phyloP scores from a whole-genome alignment of 2,329 filamentous ascomycete species.

The Fusarium coffeatum region DNA sequence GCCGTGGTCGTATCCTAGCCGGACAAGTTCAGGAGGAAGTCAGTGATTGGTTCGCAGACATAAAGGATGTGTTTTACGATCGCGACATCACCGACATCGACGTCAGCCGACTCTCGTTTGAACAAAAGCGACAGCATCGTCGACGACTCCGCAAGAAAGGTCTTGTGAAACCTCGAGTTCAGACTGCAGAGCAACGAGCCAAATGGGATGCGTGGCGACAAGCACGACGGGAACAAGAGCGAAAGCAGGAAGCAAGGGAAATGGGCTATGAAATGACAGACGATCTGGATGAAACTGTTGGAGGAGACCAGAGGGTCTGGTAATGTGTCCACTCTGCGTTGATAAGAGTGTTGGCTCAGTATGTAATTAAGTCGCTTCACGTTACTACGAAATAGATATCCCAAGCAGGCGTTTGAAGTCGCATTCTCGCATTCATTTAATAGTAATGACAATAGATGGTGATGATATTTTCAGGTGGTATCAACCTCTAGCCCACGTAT shows the following conservation, averaged over 20 bases:
- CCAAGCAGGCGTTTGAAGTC: constrained; percentile 33
- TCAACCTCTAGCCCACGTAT: constrained; percentile 38
- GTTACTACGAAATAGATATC: constrained; percentile 36
- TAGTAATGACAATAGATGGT: constrained; percentile 34
- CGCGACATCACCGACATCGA: constrained; percentile 60
- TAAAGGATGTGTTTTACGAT: constrained; percentile 59
- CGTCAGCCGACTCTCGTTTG: constrained; percentile 57
- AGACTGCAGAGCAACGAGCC: constrained; percentile 55
- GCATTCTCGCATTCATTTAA: constrained; percentile 14
- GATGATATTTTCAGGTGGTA: constrained; percentile 40
- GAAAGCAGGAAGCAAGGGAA: constrained; percentile 54
- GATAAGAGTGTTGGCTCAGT: constrained; percentile 3
- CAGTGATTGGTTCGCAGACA: constrained; percentile 61
- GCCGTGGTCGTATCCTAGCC: constrained; percentile 57
- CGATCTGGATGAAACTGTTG: constrained; percentile 49
- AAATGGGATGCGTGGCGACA: constrained; percentile 60
- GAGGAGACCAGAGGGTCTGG: constrained; percentile 48
- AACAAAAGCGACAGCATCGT: constrained; percentile 60
- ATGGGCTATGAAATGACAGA: constrained; percentile 53
- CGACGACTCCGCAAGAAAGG: constrained; percentile 64
- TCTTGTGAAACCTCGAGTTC: constrained; percentile 51
- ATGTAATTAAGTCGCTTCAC: constrained; percentile 2
- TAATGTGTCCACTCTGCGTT: constrained; percentile 10
- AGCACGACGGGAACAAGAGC: constrained; percentile 55
- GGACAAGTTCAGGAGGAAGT: constrained; percentile 57